These are phyloP conservation scores for Geotrichum macrosporum DNA, from an alignment of 1,139 yeast genomes.

Conservation along the genomic window DNA sequence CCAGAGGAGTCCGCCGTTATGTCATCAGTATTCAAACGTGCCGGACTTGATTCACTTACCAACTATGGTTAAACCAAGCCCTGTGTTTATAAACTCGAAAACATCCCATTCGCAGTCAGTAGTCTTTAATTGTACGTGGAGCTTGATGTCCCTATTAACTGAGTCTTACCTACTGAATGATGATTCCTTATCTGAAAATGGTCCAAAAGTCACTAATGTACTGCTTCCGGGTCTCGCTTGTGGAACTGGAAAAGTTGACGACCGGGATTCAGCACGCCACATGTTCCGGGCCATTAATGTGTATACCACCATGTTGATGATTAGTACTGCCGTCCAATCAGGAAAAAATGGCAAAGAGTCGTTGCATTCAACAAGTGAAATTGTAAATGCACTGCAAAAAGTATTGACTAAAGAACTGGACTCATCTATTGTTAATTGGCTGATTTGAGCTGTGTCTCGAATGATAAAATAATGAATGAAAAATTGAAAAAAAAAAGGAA, in stretches of 20 bases:
- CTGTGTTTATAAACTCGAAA: background rate
- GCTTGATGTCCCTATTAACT: slow-evolving; percentile 35
- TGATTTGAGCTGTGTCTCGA: too few relatives aligned
- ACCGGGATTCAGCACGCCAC: slow-evolving; percentile 23
- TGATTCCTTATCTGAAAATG: slow-evolving; percentile 26
- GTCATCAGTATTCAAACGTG: background rate
- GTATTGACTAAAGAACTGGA: too few relatives aligned
- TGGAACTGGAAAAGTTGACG: slow-evolving; percentile 47
- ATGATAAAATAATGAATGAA: too few relatives aligned
- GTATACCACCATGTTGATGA: background rate
- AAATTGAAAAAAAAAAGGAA: background rate
- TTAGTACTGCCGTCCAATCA: background rate
- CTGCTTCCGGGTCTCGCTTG: slow-evolving; percentile 50
- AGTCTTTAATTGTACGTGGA: slow-evolving; percentile 49
- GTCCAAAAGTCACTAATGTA: slow-evolving; percentile 23
- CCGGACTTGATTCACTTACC: slow-evolving; percentile 45
- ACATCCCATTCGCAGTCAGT: slow-evolving; percentile 20
- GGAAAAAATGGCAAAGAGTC: too few relatives aligned
- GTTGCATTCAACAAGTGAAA: too few relatives aligned
- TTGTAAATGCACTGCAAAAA: too few relatives aligned
- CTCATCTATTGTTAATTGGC: too few relatives aligned
- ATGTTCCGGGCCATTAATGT: slow-evolving; percentile 15
- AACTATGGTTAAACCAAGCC: slow-evolving; percentile 42
- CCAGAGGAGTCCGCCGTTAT: slow-evolving; percentile 6
- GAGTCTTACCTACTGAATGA: too few relatives aligned